Evolutionary conservation across 257 asterid genomes (phyloP).

Genomic region (Solanum corneliomulleri): DNA sequence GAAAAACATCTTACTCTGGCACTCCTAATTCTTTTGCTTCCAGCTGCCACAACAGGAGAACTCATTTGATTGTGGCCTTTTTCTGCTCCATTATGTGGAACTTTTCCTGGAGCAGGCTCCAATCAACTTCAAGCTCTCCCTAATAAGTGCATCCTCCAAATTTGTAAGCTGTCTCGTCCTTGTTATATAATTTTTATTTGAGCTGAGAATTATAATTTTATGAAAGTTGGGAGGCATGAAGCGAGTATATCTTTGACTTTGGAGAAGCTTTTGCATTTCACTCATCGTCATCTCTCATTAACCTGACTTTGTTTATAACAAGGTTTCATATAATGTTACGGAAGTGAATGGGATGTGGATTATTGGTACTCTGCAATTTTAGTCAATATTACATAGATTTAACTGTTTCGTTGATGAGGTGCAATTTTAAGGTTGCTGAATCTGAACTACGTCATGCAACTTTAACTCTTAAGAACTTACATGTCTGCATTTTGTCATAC

Average conservation of each 20-base stretch:
- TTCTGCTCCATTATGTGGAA: constrained; percentile 82
- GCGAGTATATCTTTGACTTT: background rate
- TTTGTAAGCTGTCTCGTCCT: constrained; percentile 40
- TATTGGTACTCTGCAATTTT: background rate
- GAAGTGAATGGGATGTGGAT: background rate
- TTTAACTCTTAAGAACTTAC: background rate
- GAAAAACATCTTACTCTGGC: background rate
- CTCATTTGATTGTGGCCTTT: constrained; percentile 82
- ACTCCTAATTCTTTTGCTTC: background rate
- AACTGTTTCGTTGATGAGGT: background rate
- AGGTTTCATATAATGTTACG: background rate
- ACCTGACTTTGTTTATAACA: background rate
- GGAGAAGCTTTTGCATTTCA: background rate
- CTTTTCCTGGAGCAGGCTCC: constrained; percentile 58
- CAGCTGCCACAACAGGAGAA: constrained; percentile 95
- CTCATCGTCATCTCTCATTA: background rate
- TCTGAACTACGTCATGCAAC: background rate
- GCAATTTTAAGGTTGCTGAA: background rate
- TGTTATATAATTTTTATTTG: background rate
- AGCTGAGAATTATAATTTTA: background rate
- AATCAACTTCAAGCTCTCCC: constrained; percentile 15
- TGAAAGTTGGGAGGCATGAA: background rate
- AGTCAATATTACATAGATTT: background rate
- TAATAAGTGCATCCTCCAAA: constrained; percentile 9
- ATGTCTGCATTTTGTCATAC: background rate